Base-by-base conservation (phyloP, 176 grass and related monocot species). In the Carex parvula region DNA sequence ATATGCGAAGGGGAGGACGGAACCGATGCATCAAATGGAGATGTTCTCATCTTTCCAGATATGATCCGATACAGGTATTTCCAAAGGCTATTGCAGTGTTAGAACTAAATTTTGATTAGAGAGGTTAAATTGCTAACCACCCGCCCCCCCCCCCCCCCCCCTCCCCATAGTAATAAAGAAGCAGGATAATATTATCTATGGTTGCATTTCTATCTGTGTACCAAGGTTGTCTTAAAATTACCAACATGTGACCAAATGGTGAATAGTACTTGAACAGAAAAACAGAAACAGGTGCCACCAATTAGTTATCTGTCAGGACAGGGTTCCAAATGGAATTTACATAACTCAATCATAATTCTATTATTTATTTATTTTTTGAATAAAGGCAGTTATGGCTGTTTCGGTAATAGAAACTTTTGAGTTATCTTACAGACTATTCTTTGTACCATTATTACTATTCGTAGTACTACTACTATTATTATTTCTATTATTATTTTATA, bases 1-100 rank as follows among this genome's bases (percentile, higher is more conserved):
- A 95, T 99, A 84, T 99, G 90, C 94, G 91, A 99, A 92, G 93
- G 96, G 79, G 91, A 94, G 79, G 91, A 93, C 62, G 93, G 93
- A 64, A 94, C 96, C 35, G 96, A 94, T 64, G 91, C 88, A 83
- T 95, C 96, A 58, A 90, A 95, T 92, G 96, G 96, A 84, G 91
- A 99, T 76, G 88, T 95, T 81, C 66, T 99, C 81, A 95, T 99
- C 81, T 99, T 99, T 91, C 96, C 96, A 81, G 93, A 99, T 85
- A 95, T 99, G 96, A 89, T 95, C 84, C 88, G 93, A 91, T 99
- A 95, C 93, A 99, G 92, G 96, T 95, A 91, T 79, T 21, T 90
- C 5, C 18, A 73, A 90, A 30, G 30, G 6, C 14, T 77, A 55
- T 54, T 56, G 50, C 14, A 17, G 26, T 17, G 10, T 54, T 55